phyloP scores from a whole-genome alignment of 306 rosid species.

The Quercus bicolor region DNA sequence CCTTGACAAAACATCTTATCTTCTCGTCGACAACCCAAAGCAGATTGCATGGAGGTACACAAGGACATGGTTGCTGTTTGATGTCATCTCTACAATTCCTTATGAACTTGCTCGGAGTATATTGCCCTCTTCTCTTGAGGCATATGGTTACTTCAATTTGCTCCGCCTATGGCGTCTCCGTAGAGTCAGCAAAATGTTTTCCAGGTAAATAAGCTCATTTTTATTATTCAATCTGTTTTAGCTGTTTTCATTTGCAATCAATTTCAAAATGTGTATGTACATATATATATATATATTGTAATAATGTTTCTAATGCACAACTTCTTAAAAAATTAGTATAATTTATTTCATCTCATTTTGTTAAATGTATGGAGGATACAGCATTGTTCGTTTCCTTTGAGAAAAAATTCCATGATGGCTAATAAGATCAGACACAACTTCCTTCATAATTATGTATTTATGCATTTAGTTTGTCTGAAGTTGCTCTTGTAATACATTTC shows the following conservation, averaged over 20 bases:
- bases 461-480: not conserved
- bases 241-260: not conserved
- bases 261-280: too few relatives aligned
- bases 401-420: not conserved
- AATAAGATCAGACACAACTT: not conserved
- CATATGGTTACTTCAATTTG: conserved; percentile 62
- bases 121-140: conserved; percentile 32
- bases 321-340: not conserved
- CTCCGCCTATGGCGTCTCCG: conserved; percentile 90
- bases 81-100: conserved; percentile 61
- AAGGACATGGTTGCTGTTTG: conserved; percentile 59
- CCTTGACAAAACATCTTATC: conserved; percentile 51
- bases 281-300: not conserved
- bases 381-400: too few relatives aligned
- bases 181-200: conserved; percentile 67
- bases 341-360: not conserved
- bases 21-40: conserved; percentile 40
- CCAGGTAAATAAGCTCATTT: conserved; percentile 39
- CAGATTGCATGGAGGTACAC: conserved; percentile 56
- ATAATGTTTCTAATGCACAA: too few relatives aligned
- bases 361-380: too few relatives aligned
- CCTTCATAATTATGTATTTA: not conserved
- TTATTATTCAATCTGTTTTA: too few relatives aligned
- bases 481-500: not conserved
- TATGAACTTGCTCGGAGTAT: conserved; percentile 35